Base-by-base conservation (phyloP, 129 eudicot genomes). In the Lactuca saligna region DNA sequence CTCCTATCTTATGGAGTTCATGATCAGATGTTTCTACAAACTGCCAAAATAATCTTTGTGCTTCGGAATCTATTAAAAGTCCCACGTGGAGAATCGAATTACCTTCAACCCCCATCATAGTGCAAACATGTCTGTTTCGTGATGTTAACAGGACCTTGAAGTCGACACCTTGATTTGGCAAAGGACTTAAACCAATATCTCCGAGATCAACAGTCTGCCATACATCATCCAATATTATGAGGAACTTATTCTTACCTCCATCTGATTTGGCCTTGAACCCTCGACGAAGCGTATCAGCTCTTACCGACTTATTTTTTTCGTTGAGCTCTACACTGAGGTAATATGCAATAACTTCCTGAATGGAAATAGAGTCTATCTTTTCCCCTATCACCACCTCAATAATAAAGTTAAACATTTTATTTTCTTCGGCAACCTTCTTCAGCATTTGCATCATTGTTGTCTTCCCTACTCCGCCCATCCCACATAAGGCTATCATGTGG, bases 391-490 rank as follows among this genome's bases (percentile, higher is more conserved):
- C 64, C 5, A 5, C 63, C n/a, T 17, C 8, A 5, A 68, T 25
- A 39, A 68, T 13, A 29, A 17, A 20, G 5, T 17, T 17, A 39
- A 68, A 68, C 73, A 68, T 55, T 7, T 56, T 68, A 12, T 13
- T 38, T n/a, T 55, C 54, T 0, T 7, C 3, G 0, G 10, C 64
- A 12, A 2, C 41, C 0, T 25, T 38, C 8, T 54, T 55, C 1
- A 68, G 63, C n/a, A 17, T 12, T 54, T 54, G 25, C 54, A 54
- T 54, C 63, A 54, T 68, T 20, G 37, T n/a, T 34, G 73, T 68
- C 50, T 69, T 69, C 32, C 73, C 73, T 3, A 69, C 73, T n/a
- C 73, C 64, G 0, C 54, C 73, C 63, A 55, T 69, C 3, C 73
- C 74, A 8, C 65, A 57, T 14, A 70, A 38, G 31, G 65, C 74